phyloP scores from a whole-genome alignment of 352 stramenopile genomes.

The Pythium dissotocum region DNA sequence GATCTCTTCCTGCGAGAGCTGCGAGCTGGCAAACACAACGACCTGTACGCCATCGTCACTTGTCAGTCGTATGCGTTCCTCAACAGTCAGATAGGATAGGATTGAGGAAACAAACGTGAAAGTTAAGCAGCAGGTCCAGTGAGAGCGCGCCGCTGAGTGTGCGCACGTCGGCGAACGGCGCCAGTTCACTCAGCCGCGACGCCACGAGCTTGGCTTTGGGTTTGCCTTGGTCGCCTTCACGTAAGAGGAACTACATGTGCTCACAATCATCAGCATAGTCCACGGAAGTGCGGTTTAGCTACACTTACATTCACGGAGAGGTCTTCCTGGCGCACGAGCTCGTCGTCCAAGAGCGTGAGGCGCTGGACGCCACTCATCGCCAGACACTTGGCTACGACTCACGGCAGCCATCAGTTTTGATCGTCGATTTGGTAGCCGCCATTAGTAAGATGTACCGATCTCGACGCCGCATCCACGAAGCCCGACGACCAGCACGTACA shows the following conservation, averaged over 20 bases:
- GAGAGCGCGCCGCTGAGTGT: constrained; percentile 36
- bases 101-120: constrained; percentile 30
- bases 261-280: neutral
- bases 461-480: constrained; percentile 44
- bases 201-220: constrained; percentile 35
- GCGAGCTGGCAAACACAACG: constrained; percentile 40
- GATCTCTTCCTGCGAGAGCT: constrained; percentile 39
- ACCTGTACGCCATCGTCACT: constrained; percentile 25
- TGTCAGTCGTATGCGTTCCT: neutral
- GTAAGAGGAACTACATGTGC: constrained; percentile 33
- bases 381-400: constrained; percentile 37
- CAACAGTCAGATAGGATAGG: no score
- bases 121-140: constrained; percentile 44
- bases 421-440: no score
- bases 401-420: neutral
- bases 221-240: constrained; percentile 34
- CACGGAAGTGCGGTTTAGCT: neutral
- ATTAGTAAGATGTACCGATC: constrained; percentile 27
- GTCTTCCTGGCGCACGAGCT: constrained; percentile 42
- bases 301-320: constrained; percentile 26
- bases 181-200: constrained; percentile 30
- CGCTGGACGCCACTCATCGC: constrained; percentile 36
- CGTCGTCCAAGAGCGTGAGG: constrained; percentile 48
- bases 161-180: constrained; percentile 33
- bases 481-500: constrained; percentile 50